Base-by-base conservation (phyloP, 352 stramenopile genomes). In the Phytophthora megakarya region DNA sequence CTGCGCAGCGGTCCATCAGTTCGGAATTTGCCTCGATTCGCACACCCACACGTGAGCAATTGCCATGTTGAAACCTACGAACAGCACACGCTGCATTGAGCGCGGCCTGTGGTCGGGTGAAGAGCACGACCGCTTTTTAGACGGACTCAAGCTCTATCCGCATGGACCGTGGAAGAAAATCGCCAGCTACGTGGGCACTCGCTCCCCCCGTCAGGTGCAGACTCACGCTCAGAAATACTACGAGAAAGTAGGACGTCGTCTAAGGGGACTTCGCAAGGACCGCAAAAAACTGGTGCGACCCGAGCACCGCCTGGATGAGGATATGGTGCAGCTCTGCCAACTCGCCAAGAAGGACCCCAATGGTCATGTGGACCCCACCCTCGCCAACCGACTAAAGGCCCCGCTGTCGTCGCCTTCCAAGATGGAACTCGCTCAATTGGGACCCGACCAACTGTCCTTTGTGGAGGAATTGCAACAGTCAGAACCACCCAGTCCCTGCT, bases 221-320 rank as follows among this genome's bases (percentile, higher is more conserved):
- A 89, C 80, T 0, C 78, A 86, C 58, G 74, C 74, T 30, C 78
- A 87, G 60, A 87, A 86, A 50, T 83, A 80, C 68, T 78, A 81
- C 54, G 78, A 89, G 43, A 85, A 85, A 49, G 63, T 83, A 6
- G 67, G 58, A 2, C 70, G 77, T 2, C 72, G 73, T 10, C 53
- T 79, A 25, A 72, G 72, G 0, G 75, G 73, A 1, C 61, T 86
- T 8, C 77, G 67, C 38, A 79, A 80, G 46, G 75, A 78, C 48
- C 72, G 69, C 61, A 80, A 78, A 51, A 73, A 73, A 43, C 63
- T 76, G 35, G 58, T 83, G 57, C 66, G 66, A 5, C 54, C 66
- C 18, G 70, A 78, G 49, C 70, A 78, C 54, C 52, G 70, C 1
- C 62, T 78, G 5, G 70, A 78, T 32, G 70, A 77, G 50, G 70